These are phyloP conservation scores for Globisporangium uncinulatum DNA, from an alignment of 352 stramenopile species.

Conservation along the genomic window DNA sequence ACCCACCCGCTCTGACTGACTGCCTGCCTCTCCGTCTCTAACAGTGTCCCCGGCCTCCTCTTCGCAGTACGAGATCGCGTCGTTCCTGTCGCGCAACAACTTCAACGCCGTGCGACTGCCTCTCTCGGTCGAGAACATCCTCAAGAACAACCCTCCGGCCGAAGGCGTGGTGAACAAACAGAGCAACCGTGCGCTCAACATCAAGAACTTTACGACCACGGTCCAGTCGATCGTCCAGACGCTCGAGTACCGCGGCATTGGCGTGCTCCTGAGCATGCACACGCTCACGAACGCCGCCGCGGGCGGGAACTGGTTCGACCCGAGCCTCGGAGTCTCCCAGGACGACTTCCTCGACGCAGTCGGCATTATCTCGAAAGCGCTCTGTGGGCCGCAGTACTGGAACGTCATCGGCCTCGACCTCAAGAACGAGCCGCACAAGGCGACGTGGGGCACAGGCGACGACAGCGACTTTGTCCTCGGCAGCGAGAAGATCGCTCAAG, in stretches of 20 bases:
- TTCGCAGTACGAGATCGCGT: conserved; percentile 47
- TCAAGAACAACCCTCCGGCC: conserved; percentile 29
- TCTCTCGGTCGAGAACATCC: conserved; percentile 44
- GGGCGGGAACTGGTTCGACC: conserved; percentile 57
- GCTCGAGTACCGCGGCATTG: conserved; percentile 56
- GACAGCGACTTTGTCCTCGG: conserved; percentile 63
- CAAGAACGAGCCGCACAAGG: conserved; percentile 71
- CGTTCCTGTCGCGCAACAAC: conserved; percentile 62
- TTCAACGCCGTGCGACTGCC: conserved; percentile 67
- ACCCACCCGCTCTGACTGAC: no score
- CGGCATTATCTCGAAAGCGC: conserved; percentile 42
- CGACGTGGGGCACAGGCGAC: conserved; percentile 62
- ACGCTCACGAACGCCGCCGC: conserved; percentile 38
- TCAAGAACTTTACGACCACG: conserved; percentile 60
- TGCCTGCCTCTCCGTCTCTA: no score
- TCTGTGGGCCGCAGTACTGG: conserved; percentile 68
- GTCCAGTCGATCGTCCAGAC: conserved; percentile 51
- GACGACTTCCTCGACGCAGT: conserved; percentile 54
- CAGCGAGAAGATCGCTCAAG: conserved; percentile 64
- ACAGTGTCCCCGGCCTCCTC: no score
- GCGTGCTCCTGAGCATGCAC: conserved; percentile 68
- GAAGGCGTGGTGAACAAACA: conserved; percentile 51
- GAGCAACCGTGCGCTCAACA: conserved; percentile 63
- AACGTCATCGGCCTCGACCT: conserved; percentile 78
- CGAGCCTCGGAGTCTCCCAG: conserved; percentile 40